These are phyloP conservation scores for Rasamsonia emersonii DNA, from an alignment of 2,329 filamentous ascomycete species.

Conservation along the genomic window DNA sequence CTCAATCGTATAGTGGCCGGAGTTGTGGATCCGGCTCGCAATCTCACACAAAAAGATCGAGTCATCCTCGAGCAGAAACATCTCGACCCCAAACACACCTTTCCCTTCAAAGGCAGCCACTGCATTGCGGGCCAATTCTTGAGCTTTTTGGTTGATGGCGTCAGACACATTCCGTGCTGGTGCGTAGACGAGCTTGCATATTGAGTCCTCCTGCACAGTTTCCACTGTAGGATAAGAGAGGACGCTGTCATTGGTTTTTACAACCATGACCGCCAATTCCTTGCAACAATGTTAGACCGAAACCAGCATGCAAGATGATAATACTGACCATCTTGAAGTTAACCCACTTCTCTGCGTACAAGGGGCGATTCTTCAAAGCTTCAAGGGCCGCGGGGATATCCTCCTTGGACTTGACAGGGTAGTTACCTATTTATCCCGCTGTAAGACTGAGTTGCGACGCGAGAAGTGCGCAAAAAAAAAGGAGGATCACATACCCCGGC, in stretches of 20 bases:
- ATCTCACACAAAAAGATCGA: constrained; percentile 76
- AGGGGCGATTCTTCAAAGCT: constrained; percentile 57
- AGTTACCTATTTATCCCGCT: constrained; percentile 47
- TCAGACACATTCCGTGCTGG: constrained; percentile 65
- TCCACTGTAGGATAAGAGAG: constrained; percentile 84
- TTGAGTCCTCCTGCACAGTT: constrained; percentile 88
- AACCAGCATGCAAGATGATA: constrained; percentile 1
- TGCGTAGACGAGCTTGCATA: constrained; percentile 86
- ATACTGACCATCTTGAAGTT: constrained; percentile 57
- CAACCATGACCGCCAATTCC: constrained; percentile 89
- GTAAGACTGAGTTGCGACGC: no score
- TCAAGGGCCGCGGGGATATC: constrained; percentile 60
- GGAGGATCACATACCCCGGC: constrained; percentile 52
- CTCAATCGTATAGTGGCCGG: constrained; percentile 92
- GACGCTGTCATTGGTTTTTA: constrained; percentile 69
- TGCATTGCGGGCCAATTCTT: constrained; percentile 69
- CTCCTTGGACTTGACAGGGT: constrained; percentile 49
- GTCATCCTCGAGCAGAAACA: constrained; percentile 75
- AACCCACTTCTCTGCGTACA: constrained; percentile 88
- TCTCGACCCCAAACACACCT: constrained; percentile 92
- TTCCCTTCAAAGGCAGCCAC: constrained; percentile 74
- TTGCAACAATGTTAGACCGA: constrained; percentile 14
- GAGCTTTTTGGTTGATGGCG: constrained; percentile 55
- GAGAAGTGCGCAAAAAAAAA: constrained; percentile 3
- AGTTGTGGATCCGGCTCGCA: constrained; percentile 78